Conservation (phyloP, 352 stramenopile genomes). For the Hyaloperonospora arabidopsidis region DNA sequence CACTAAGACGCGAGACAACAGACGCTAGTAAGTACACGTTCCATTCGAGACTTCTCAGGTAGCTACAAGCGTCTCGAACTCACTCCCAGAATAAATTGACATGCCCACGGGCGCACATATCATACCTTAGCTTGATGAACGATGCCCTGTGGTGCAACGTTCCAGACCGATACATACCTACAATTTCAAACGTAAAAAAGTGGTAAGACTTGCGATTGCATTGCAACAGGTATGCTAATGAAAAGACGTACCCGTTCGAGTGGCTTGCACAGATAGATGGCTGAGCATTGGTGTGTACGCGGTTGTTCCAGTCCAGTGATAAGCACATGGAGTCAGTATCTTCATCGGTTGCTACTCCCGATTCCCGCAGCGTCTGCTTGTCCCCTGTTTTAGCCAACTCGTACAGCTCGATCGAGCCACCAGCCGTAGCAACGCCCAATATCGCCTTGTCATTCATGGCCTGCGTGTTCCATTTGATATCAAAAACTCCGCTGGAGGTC, state of each 20-base stretch:
- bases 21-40: slow-evolving; percentile 8
- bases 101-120: neutral
- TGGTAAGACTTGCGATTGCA: slow-evolving; percentile 12
- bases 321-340: slow-evolving; percentile 59
- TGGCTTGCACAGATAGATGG: slow-evolving; percentile 73
- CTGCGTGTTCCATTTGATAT: slow-evolving; percentile 75
- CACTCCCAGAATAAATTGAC: too few species aligned
- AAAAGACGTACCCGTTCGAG: slow-evolving; percentile 57
- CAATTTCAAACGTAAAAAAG: slow-evolving; percentile 4
- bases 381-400: slow-evolving; percentile 20
- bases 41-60: too few species aligned
- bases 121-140: slow-evolving; percentile 37
- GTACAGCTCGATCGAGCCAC: slow-evolving; percentile 60
- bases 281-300: slow-evolving; percentile 34
- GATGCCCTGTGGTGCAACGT: slow-evolving; percentile 28
- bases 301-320: slow-evolving; percentile 83
- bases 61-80: too few species aligned
- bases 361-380: slow-evolving; percentile 26
- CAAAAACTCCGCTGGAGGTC: slow-evolving; percentile 65
- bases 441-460: slow-evolving; percentile 42
- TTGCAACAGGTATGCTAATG: slow-evolving; percentile 4
- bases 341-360: slow-evolving; percentile 29
- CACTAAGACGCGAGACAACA: slow-evolving; percentile 31
- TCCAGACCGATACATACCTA: slow-evolving; percentile 57
- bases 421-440: slow-evolving; percentile 54